Base-by-base conservation (phyloP, 2,329 filamentous ascomycete species). In the Camillea tinctor region DNA sequence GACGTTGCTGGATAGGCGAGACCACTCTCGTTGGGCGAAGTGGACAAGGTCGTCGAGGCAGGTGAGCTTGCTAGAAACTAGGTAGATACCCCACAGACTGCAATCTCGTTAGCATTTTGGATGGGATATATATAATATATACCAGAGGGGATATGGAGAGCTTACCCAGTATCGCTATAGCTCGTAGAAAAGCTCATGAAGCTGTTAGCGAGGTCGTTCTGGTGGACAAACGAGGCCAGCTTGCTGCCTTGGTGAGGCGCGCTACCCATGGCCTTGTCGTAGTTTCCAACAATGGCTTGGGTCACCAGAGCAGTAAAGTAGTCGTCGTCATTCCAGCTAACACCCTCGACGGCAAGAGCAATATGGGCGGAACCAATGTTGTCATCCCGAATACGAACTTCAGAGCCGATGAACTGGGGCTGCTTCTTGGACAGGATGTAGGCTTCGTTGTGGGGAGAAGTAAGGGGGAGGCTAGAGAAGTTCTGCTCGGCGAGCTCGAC, bases 111-210 rank as follows among this genome's bases (percentile, higher is more conserved):
- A 71, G 61, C 50, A 61, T n/a, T 49, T 22, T 54, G 21, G 15
- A 40, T 15, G 17, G 24, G 52, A 50, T 23, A 22, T 9, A 5
- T 30, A 54, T 49, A 22, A 13, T 20, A 5, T 20, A 26, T 19
- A n/a, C 4, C 49, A 6, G 50, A n/a, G 21, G 23, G 24, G 6
- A 17, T 4, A 19, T 15, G 36, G 36, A 23, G 50, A 55, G 77
- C 88, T 79, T 87, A 97, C 93, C 93, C 95, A 77, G 95, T 99
- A 79, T 99, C 95, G 75, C 93, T 98, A 83, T 99, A 99, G 85
- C 92, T 97, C 69, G 95, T 99, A 68, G 93, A 97, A 84, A 99
- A 99, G 84, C 92, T 96, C 96, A 99, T 99, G 86, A 97, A 99
- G 87, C 93, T 97, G 84, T 97, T 99, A 79, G 95, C 95, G 64